Evolutionary conservation across 2,329 filamentous ascomycete species (phyloP).

Genomic region (Colletotrichum abscissum): DNA sequence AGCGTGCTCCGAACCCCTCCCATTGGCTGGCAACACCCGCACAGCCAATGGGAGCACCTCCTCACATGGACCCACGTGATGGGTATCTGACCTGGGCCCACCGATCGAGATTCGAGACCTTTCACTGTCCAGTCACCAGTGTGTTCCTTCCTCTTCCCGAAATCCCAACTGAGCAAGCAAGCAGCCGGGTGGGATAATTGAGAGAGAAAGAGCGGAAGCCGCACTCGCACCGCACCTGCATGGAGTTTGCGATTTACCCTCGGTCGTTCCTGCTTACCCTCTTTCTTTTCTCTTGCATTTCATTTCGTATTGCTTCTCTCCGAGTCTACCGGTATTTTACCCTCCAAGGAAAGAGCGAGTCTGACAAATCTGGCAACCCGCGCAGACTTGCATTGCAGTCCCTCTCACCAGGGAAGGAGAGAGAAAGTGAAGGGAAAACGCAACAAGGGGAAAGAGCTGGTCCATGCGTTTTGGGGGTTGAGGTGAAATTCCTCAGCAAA

Average conservation of each 20-base stretch:
- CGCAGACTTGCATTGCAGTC: background rate
- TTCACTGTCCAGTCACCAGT: background rate
- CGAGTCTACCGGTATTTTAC: background rate
- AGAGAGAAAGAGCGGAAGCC: background rate
- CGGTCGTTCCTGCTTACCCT: background rate
- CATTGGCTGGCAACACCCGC: conserved; percentile 7
- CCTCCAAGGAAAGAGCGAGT: no score
- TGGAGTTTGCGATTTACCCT: background rate
- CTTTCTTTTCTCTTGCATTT: background rate
- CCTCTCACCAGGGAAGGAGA: background rate
- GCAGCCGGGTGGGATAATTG: background rate
- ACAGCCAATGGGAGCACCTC: conserved; percentile 11
- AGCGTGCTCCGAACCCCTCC: conserved; percentile 29
- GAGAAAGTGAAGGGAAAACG: background rate
- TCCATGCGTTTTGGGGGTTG: background rate
- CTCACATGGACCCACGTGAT: background rate
- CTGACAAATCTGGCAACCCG: background rate
- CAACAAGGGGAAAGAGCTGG: background rate
- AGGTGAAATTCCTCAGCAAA: background rate
- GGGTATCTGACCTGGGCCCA: conserved; percentile 7
- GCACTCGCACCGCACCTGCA: background rate
- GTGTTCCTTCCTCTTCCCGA: background rate
- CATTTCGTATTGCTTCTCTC: background rate
- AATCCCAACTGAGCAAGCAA: background rate
- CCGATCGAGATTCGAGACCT: conserved; percentile 16